Percentiles rank a stretch among this genome's conserved stretches.
Evolutionary conservation across 108 stramenopile species (phyloP).

Genomic region (Fistulifera pelliculosa): DNA sequence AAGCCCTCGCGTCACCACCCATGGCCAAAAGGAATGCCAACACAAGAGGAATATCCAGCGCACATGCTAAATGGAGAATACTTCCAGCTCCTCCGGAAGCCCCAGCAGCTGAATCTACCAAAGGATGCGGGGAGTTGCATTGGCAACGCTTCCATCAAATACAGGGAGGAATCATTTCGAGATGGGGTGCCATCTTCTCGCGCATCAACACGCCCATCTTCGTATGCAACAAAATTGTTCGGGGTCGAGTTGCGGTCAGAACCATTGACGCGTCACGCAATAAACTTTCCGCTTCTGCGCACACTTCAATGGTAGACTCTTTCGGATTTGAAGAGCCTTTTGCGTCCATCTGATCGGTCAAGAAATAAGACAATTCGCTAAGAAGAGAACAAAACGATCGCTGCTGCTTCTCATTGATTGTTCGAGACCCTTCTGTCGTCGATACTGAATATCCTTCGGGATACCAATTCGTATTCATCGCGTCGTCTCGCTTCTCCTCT

Average conservation of each 20-base stretch:
- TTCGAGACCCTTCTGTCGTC: background rate
- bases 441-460: background rate
- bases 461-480: background rate
- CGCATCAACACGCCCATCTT: conserved; percentile 13
- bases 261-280: conserved; percentile 52
- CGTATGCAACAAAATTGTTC: conserved; percentile 44
- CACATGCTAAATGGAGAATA: conserved; percentile 73
- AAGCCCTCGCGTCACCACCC: conserved; percentile 60
- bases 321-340: background rate
- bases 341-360: background rate
- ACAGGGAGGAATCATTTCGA: conserved; percentile 29
- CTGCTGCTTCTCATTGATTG: background rate
- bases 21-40: conserved; percentile 63
- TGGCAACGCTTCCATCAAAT: conserved; percentile 70
- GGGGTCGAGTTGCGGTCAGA: conserved; percentile 53
- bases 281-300: conserved; percentile 23
- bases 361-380: background rate
- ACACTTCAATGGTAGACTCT: background rate
- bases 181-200: conserved; percentile 2
- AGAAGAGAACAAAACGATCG: background rate
- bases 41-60: conserved; percentile 63
- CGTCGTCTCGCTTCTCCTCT: background rate
- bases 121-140: conserved; percentile 54
- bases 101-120: conserved; percentile 24
- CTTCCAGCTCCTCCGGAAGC: conserved; percentile 52